Percentiles rank a stretch among this genome's conserved stretches.
phyloP scores from a whole-genome alignment of 352 stramenopile species.

The Phytophthora vignae region DNA sequence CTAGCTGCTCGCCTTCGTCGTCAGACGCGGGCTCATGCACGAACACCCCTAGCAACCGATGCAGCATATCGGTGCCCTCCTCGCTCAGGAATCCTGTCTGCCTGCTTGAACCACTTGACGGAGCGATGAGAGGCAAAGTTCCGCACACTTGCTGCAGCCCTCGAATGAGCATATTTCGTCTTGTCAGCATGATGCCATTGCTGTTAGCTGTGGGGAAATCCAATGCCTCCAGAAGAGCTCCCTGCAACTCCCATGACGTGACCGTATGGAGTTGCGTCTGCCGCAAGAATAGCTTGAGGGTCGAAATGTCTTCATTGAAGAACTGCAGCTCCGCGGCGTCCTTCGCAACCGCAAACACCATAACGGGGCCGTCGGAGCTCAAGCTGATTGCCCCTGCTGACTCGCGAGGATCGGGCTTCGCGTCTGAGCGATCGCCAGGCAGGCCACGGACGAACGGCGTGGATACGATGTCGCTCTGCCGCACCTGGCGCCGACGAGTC shows the following conservation, averaged over 20 bases:
- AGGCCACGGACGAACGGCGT: conserved; percentile 61
- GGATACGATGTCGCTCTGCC: conserved; percentile 86
- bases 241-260: conserved; percentile 46
- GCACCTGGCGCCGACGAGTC: conserved; percentile 73
- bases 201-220: conserved; percentile 30
- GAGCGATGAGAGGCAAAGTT: conserved; percentile 29
- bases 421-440: conserved; percentile 14
- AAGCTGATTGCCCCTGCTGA: conserved; percentile 59
- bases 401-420: conserved; percentile 37
- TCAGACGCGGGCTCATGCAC: conserved; percentile 52
- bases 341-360: conserved; percentile 82
- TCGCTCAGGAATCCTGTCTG: conserved; percentile 55
- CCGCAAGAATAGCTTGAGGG: conserved; percentile 68
- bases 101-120: conserved; percentile 26
- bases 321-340: conserved; percentile 82
- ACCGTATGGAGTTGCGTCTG: conserved; percentile 73
- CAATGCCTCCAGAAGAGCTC: conserved; percentile 50
- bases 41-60: conserved; percentile 74
- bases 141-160: conserved; percentile 62
- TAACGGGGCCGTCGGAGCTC: conserved; percentile 75
- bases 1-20: conserved; percentile 34
- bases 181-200: conserved; percentile 43
- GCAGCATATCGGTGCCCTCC: conserved; percentile 67
- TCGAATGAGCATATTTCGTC: conserved; percentile 54
- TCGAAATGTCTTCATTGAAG: conserved; percentile 80